Base-by-base conservation (phyloP, 805 yeast genomes). In the Candida vaughaniae region DNA sequence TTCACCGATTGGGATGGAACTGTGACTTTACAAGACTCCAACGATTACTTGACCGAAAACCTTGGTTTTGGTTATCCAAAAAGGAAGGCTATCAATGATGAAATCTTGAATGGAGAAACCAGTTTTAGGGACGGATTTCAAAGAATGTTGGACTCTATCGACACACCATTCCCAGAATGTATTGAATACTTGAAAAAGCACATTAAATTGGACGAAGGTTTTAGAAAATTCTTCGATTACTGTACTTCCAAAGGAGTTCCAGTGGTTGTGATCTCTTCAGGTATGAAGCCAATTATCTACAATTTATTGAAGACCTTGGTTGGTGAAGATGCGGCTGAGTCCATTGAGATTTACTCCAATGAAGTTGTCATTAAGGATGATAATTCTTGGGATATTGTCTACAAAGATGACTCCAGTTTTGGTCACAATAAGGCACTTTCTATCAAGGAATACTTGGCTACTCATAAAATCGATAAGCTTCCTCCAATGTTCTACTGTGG, bases 1-100 rank as follows among this genome's bases (percentile, higher is more conserved):
- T 93, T 93, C 70, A 85, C 97, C 29, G 99, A 93, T 61, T 93
- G 95, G 79, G 99, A 93, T 59, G 99, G 99, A 19, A 93, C 99
- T 2, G 93, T 93, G 46, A 93, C 99, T 9, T 67, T 85, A 42
- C 95, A 91, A 60, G 99, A 93, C 60, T 85, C 96, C 42, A 93
- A 93, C 60, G 98, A 93, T 61, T 85, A 72, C 58, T 67, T 93
- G 45, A 90, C 97, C 6, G 98, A 93, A 58, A 78, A 77, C 50
- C 68, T 84, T 16, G 99, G 99, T 3, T 84, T 88, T 60, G 98
- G 98, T 3, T 64, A 67, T 33, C 78, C 71, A 18, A 71, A 73
- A 45, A 77, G 99, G 49, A 63, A 70, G 39, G 78, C 65, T 20
- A 69, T 91, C 42, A 87, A 86, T 62, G 80, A 81, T 41, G 75